phyloP scores from a whole-genome alignment of 2,329 filamentous ascomycete species.

The Ophiostoma australiae region DNA sequence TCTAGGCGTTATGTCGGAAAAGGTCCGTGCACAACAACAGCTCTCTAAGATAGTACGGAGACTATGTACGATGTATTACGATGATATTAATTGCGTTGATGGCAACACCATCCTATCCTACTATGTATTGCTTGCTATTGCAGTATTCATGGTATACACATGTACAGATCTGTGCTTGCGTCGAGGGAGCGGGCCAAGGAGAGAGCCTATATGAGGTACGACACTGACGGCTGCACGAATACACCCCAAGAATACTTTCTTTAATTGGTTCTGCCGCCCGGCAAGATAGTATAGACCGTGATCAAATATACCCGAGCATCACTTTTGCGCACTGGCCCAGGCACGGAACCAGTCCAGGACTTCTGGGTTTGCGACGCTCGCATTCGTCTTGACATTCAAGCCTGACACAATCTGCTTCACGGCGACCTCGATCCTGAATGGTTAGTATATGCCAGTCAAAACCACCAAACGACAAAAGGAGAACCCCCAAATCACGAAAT shows the following conservation, averaged over 20 bases:
- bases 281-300: not conserved
- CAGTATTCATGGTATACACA: not conserved
- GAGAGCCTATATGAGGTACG: not conserved
- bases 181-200: not conserved
- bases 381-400: constrained; percentile 78
- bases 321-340: constrained; percentile 59
- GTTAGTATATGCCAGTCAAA: constrained; percentile 9
- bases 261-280: not conserved
- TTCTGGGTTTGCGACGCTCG: constrained; percentile 86
- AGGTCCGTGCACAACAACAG: constrained; percentile 10
- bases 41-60: too few species aligned
- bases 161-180: not conserved
- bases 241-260: not conserved
- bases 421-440: constrained; percentile 75
- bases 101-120: too few species aligned
- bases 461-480: too few species aligned
- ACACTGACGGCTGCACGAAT: not conserved
- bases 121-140: too few species aligned
- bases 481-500: not conserved
- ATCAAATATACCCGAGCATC: not conserved
- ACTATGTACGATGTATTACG: too few species aligned
- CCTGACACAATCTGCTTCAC: constrained; percentile 96
- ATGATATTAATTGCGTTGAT: not conserved
- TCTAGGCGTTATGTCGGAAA: constrained; percentile 10
- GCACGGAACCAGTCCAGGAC: constrained; percentile 81